Base-by-base conservation (phyloP, 75 land plant genomes). In the Gnetum montanum region DNA sequence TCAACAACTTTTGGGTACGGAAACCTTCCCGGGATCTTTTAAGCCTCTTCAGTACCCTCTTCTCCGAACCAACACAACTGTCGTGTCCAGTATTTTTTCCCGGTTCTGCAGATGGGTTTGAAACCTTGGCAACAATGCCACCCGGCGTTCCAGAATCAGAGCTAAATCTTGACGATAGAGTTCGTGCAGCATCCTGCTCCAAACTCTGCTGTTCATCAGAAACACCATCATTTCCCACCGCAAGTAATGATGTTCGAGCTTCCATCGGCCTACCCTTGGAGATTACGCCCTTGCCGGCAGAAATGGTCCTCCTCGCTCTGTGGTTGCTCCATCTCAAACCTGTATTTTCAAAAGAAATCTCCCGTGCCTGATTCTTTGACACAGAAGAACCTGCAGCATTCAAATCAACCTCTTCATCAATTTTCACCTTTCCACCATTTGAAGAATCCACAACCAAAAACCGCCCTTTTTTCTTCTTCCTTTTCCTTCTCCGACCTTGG, bases 111-210 rank as follows among this genome's bases (percentile, higher is more conserved):
- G 62, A 29, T 6, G 50, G 37, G 16, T 66, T 34, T 2, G 34
- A 22, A 26, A 43, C 31, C 25, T 8, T 50, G 24, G 56, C 52
- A 8, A 31, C 31, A 8, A 57, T 71, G 3, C 61, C 37, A 18
- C 60, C 57, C 46, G 68, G 70, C 1, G 63, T 66, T 40, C 73
- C 69, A 26, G 64, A 65, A 13, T 54, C 62, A 0, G 86, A 73
- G 60, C 79, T 74, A 58, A 83, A 83, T 19, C 81, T 49, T 22
- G 87, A 79, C 13, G 78, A 83, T 22, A 83, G 71, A 75, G 73
- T 83, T 58, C 76, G 71, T 15, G 87, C 87, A 27, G 87, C 87
- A 72, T 83, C 76, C 57, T 76, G 58, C 33, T 83, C 87, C 53
- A 83, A 75, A 49, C 80, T 83, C 30, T 83, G 76, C 35, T 83